Base-by-base conservation (phyloP, 108 stramenopile species). In the Cyclotella sp. region DNA sequence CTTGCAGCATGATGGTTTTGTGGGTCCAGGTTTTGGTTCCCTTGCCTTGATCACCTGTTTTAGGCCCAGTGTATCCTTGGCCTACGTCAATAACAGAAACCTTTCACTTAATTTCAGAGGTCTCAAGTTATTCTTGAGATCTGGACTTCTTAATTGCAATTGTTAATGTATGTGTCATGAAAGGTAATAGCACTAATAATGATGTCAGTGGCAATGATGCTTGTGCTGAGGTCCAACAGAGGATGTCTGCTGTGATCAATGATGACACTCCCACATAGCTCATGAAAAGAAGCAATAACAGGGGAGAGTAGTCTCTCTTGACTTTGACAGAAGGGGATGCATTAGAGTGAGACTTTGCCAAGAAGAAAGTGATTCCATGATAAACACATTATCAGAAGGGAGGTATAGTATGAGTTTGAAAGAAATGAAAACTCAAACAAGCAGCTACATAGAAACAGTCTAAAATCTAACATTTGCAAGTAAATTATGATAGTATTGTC, bases 81-180 rank as follows among this genome's bases (percentile, higher is more conserved):
- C n/a, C n/a, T n/a, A n/a, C n/a, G n/a, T n/a, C n/a, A n/a, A n/a
- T n/a, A n/a, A n/a, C n/a, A n/a, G n/a, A n/a, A n/a, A n/a, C n/a
- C n/a, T n/a, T 70, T 92, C 19, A 82, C 89, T 16, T 84, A 87
- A 40, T 67, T 74, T 16, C 90, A 94, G 55, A 52, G 85, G 26
- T 71, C 81, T 58, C 62, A 80, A 47, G 85, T 95, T 53, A 63
- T 92, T 53, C 70, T 95, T 52, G 88, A 91, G 70, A 62, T 95
- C 22, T 76, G 93, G 55, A 67, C 68, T 13, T 63, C 16, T 69
- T 92, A 1, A 77, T 84, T 60, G 88, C 92, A 22, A 91, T 90
- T 28, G 77, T 90, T 34, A 73, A 80, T 13, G 79, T 83, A 39
- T 22, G 64, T 11, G 52, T 70, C 16, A 58, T 79, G 16, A 58